Percentiles rank a stretch among this genome's conserved stretches.
These are phyloP conservation scores for Obelidium mucronatum DNA, from an alignment of 192 early-diverging fungal species.

Conservation along the genomic window DNA sequence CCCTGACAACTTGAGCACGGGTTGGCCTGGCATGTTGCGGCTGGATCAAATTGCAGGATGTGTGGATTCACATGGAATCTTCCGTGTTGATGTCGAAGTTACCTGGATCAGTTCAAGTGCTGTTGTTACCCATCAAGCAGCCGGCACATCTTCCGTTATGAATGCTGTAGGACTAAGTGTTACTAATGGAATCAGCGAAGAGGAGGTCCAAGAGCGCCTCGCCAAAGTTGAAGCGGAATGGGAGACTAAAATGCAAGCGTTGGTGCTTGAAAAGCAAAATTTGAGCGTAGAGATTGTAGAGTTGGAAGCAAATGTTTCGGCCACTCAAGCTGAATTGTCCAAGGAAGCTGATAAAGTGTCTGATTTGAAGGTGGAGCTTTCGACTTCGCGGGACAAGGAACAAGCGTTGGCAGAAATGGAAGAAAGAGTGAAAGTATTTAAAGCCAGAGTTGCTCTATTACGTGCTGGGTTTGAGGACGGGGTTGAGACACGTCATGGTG, in stretches of 20 bases:
- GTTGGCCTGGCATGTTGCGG: slow-evolving; percentile 39
- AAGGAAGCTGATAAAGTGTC: slow-evolving; percentile 31
- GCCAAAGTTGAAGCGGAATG: background rate
- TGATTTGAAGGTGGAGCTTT: slow-evolving; percentile 34
- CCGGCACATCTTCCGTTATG: too few species aligned
- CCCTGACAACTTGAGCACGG: slow-evolving; percentile 27
- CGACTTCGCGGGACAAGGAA: slow-evolving; percentile 25
- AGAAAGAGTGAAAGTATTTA: slow-evolving; percentile 22
- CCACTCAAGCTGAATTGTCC: slow-evolving; percentile 24
- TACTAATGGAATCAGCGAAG: background rate
- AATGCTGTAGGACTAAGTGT: background rate
- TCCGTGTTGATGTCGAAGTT: slow-evolving; percentile 45
- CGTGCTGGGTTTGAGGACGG: slow-evolving; percentile 41
- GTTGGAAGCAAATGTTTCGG: slow-evolving; percentile 24
- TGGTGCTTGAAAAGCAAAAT: background rate
- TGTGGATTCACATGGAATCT: slow-evolving; percentile 36
- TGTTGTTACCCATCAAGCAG: background rate
- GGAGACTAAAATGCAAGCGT: background rate
- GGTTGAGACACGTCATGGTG: background rate
- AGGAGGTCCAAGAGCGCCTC: background rate
- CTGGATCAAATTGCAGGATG: slow-evolving; percentile 21
- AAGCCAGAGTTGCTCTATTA: slow-evolving; percentile 33
- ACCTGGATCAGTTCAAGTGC: slow-evolving; percentile 44
- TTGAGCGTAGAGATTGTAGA: background rate
- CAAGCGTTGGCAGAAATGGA: slow-evolving; percentile 8